Percentiles rank a stretch among this genome's conserved stretches.
These are phyloP conservation scores for Lunularia cruciata DNA, from an alignment of 225 moss, liverwort and hornwort species.

Conservation along the genomic window DNA sequence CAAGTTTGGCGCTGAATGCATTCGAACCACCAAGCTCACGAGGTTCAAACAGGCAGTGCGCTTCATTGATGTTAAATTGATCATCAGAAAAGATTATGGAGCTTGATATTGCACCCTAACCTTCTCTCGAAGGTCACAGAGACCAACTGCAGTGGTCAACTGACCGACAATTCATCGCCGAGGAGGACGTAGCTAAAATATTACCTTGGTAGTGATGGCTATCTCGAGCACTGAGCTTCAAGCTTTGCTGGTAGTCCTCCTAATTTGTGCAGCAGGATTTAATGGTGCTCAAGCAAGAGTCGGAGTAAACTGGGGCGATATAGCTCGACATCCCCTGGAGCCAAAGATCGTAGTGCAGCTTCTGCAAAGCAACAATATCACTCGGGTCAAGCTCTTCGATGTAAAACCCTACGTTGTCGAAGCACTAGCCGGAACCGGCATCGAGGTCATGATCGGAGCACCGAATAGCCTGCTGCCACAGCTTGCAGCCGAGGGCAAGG, in stretches of 20 bases:
- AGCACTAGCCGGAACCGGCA: slow-evolving; percentile 53
- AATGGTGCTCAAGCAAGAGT: slow-evolving; percentile 15
- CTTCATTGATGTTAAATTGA: too few species aligned
- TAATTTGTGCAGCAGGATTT: not conserved
- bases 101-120: too few species aligned
- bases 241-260: not conserved
- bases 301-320: slow-evolving; percentile 89
- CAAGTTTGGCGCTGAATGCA: too few species aligned
- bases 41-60: too few species aligned
- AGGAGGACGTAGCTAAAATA: not conserved
- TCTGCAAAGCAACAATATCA: slow-evolving; percentile 58
- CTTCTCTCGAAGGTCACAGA: too few species aligned
- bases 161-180: not conserved
- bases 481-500: slow-evolving; percentile 27
- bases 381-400: slow-evolving; percentile 83
- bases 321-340: slow-evolving; percentile 64
- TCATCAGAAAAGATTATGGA: not conserved
- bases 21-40: too few species aligned
- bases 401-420: slow-evolving; percentile 42
- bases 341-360: slow-evolving; percentile 58
- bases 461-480: slow-evolving; percentile 53
- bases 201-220: not conserved
- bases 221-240: not conserved
- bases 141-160: not conserved
- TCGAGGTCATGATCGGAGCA: slow-evolving; percentile 64